A percentile compares a stretch with the other conserved stretches of the same genome.
Evolutionary conservation across 208 protist genomes (phyloP).

Genomic region (Tritrichomonas foetus): DNA sequence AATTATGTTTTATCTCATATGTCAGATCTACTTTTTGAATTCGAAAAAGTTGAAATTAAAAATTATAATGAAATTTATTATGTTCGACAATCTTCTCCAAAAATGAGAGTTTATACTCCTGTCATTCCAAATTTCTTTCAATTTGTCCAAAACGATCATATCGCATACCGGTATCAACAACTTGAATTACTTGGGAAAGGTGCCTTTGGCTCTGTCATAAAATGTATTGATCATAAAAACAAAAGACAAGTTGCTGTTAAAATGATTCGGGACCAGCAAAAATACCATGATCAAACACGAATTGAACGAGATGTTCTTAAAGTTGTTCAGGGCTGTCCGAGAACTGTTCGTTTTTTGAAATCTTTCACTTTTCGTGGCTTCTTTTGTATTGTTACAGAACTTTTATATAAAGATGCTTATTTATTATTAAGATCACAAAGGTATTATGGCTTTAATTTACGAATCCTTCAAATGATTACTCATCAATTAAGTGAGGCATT

Average conservation of each 20-base stretch:
- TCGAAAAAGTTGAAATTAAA: background rate
- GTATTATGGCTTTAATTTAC: background rate
- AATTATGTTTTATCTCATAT: background rate
- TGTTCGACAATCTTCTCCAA: background rate
- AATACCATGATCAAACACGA: background rate
- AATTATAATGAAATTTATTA: constrained; percentile 23
- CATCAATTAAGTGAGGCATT: background rate
- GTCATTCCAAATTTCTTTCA: background rate
- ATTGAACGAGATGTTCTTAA: background rate
- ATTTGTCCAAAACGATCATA: background rate
- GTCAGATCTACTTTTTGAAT: background rate
- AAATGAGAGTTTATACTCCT: too few species aligned
- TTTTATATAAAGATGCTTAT: background rate
- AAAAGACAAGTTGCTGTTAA: constrained; percentile 68
- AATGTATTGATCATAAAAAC: constrained; percentile 69
- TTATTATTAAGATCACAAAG: background rate
- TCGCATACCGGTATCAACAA: constrained; percentile 73
- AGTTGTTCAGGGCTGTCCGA: background rate
- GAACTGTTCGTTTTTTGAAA: background rate
- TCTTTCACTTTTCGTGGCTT: background rate
- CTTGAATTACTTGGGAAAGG: constrained; percentile 69
- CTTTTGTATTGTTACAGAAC: background rate
- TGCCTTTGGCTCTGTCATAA: constrained; percentile 78
- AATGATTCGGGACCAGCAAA: background rate
- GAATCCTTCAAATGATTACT: background rate